Base-by-base conservation (phyloP, 2,329 filamentous ascomycete species). In the Endothia cerciana region DNA sequence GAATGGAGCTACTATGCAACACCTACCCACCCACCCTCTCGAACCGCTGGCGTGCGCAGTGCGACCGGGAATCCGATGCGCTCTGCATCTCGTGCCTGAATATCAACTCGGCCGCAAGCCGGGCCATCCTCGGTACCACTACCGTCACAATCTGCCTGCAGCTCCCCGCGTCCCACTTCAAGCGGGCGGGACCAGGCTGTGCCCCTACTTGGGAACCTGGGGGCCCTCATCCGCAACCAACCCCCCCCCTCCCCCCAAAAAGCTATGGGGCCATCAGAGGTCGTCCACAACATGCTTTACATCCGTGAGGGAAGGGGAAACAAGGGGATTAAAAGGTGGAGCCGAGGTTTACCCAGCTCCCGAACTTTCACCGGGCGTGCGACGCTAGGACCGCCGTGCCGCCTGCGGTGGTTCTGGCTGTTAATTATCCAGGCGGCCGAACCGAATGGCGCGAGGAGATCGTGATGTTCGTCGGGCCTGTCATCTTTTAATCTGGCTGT, bases 331-430 rank as follows among this genome's bases (percentile, higher is more conserved):
- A n/a, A n/a, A 28, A 51, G 28, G 10, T 59, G 43, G 56, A 60
- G 38, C 67, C 67, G 67, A 67, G 47, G 47, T 51, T 51, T 51
- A 51, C 47, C 47, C 55, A 58, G 55, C 51, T 38, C 13, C 68
- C 68, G 68, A 63, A 60, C 58, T 61, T 68, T 22, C 43, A 59
- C 68, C 65, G 17, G 36, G 15, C 6, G n/a, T 30, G 28, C 22
- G 51, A 53, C 67, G 64, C 67, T 68, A 68, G 65, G 40, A 43
- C 36, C 36, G n/a, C 15, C 28, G 40, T 62, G 57, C 66, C 66
- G 59, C 51, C 61, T 61, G 59, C n/a, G 51, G n/a, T n/a, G 33
- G 53, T 64, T 57, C 45, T 62, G 17, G 51, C 43, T 38, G 8
- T 49, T 55, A n/a, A 36, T 33, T 55, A 36, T 55, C 33, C 28